Base-by-base conservation (phyloP, 192 early-diverging fungal genomes). In the Spizellomyces sp. region DNA sequence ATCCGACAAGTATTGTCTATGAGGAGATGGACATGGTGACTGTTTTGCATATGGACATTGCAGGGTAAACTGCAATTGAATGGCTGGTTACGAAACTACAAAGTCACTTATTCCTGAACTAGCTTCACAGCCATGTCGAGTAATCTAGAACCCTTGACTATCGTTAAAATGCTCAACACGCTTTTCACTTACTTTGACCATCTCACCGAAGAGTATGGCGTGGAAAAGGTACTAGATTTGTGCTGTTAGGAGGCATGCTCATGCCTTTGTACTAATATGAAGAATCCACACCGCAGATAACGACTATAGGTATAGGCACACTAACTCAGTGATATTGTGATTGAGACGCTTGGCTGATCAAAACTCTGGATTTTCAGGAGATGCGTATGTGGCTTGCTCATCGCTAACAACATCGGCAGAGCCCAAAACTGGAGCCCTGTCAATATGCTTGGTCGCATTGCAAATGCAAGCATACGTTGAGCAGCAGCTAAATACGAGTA, bases 11-110 rank as follows among this genome's bases (percentile, higher is more conserved):
- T 9, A 79, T 84, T 64, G 80, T 80, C 43, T 84, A 76, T 48
- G 83, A 81, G 47, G 79, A 84, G 48, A 62, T 84, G 52, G 21
- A 70, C 9, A 69, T 74, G 50, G 63, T 76, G 10, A 79, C 79
- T 1, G 77, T 84, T 48, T 71, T 84, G 17, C 80, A 81, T 70
- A 84, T 84, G 83, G 83, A 84, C 70, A 79, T 84, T 64, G 83
- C 77, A 2, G 80, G 83, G 79, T 84, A 71, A 14, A 48, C 45
- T 8, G 41, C 15, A 9, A 41, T 65, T 5, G 47, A 50, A 52
- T 48, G 1, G 15, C 0, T 14, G 45, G 41, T 62, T 62, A 42
- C 9, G 7, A 19, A 22, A 56, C n/a, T 61, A 27, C 54, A 36
- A 6, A 68, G 52, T 69, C 12, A 19, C 14, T 64, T 69, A 9